Evolutionary conservation across 139 green algal species (phyloP), one percentile per base, ranked within the genome.

Genomic region (Spirogloea muscicola): DNA sequence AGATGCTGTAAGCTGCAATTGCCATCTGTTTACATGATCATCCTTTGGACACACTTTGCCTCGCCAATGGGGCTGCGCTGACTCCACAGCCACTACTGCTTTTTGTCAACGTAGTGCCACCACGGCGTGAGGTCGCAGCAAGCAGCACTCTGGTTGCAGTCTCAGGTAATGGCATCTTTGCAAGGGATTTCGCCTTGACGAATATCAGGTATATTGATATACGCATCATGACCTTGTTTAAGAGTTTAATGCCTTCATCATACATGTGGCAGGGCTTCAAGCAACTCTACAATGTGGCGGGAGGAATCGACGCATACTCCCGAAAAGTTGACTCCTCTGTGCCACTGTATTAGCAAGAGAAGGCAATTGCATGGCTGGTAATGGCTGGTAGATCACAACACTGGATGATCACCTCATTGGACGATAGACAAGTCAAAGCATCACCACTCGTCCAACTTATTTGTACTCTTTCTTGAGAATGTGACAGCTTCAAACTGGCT

Each of bases 51-150:
- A 52, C 13, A 52, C 44, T 13, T 52, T 52, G 44, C 13, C 13
- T 52, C 44, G 13, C 13, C 13, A 52, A n/a, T n/a, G n/a, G n/a
- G n/a, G n/a, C n/a, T n/a, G n/a, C n/a, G n/a, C n/a, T n/a, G n/a
- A n/a, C n/a, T n/a, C n/a, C n/a, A n/a, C n/a, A n/a, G n/a, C n/a
- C n/a, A n/a, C n/a, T n/a, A n/a, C n/a, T n/a, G n/a, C n/a, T n/a
- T n/a, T n/a, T n/a, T n/a, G n/a, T n/a, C n/a, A n/a, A n/a, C n/a
- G 58, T 59, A 79, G 72, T 95, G 90, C 77, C 90, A 96, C 68
- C 90, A 96, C 61, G 90, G 90, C 37, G 70, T 94, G 42, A 68
- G 90, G 9, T 92, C 86, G 51, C 87, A 90, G 82, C 74, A 92
- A 34, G 65, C 77, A 38, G 57, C 85, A 40, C 58, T 81, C 42